These are phyloP conservation scores for Dioscorea dumetorum DNA, from an alignment of 106 monocot species.

Conservation along the genomic window DNA sequence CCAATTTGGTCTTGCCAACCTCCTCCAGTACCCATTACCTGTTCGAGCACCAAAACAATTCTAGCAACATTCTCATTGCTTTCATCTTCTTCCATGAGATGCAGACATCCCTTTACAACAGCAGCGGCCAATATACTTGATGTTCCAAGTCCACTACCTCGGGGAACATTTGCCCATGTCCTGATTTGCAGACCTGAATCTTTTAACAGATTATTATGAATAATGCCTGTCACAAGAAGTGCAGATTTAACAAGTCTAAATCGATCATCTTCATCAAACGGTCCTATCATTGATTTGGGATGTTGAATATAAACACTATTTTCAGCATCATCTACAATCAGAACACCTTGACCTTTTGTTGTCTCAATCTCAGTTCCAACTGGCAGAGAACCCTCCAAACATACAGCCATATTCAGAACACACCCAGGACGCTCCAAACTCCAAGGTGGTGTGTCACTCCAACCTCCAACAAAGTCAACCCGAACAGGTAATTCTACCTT, in stretches of 20 bases:
- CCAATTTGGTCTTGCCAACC: slow-evolving; percentile 99
- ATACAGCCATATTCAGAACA: slow-evolving; percentile 95
- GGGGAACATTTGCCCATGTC: slow-evolving; percentile 83
- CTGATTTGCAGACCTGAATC: slow-evolving; percentile 51
- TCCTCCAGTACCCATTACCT: slow-evolving; percentile 97
- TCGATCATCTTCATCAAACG: slow-evolving; percentile 64
- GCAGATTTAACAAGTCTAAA: slow-evolving; percentile 95
- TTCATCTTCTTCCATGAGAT: slow-evolving; percentile 74
- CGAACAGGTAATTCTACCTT: slow-evolving; percentile 78
- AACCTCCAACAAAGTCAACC: slow-evolving; percentile 92
- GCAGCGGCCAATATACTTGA: slow-evolving; percentile 96
- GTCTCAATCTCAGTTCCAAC: slow-evolving; percentile 53
- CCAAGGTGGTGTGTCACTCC: slow-evolving; percentile 99
- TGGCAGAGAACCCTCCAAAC: slow-evolving; percentile 60
- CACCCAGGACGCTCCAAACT: slow-evolving; percentile 90
- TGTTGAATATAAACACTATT: slow-evolving; percentile 59
- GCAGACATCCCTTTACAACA: slow-evolving; percentile 86
- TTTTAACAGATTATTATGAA: slow-evolving; percentile 32
- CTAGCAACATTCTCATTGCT: slow-evolving; percentile 90
- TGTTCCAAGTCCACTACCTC: slow-evolving; percentile 96
- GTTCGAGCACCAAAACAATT: slow-evolving; percentile 79
- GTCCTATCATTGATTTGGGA: slow-evolving; percentile 41
- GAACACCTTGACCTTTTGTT: slow-evolving; percentile 41
- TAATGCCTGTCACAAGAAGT: slow-evolving; percentile 59
- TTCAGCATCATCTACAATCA: slow-evolving; percentile 64